phyloP scores from a whole-genome alignment of 768 basidiomycete species.

The Termitomyces sp. region DNA sequence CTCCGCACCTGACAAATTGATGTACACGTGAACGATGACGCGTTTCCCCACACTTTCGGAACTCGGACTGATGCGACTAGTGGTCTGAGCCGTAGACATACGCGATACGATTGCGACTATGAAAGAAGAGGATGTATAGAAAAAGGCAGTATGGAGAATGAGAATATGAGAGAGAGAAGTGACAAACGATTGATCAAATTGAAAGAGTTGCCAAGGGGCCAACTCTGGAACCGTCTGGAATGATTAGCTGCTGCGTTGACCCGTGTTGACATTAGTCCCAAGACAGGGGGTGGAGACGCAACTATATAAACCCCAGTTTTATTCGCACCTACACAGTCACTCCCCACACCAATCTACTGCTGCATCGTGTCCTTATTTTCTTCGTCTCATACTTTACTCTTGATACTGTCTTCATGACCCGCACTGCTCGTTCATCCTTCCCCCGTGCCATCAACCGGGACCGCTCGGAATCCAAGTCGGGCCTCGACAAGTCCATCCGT shows the following conservation, averaged over 20 bases:
- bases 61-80: background rate
- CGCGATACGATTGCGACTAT: background rate
- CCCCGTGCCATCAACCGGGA: conserved; percentile 73
- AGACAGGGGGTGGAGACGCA: conserved; percentile 14
- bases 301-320: conserved; percentile 18
- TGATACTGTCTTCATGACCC: conserved; percentile 52
- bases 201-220: background rate
- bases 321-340: conserved; percentile 1
- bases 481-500: conserved; percentile 65
- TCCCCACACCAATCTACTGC: conserved; percentile 2
- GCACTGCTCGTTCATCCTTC: conserved; percentile 69
- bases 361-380: background rate
- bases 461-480: conserved; percentile 76
- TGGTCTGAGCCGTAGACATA: no score
- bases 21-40: conserved; percentile 9
- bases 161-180: background rate
- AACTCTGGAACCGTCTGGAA: conserved; percentile 16
- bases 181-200: background rate
- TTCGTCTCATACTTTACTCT: background rate
- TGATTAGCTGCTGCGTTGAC: conserved; percentile 12
- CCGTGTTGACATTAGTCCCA: conserved; percentile 14
- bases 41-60: conserved; percentile 7
- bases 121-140: background rate
- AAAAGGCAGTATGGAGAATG: background rate
- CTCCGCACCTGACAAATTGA: no score